These are phyloP conservation scores for Xerocomellus intermedius DNA, from an alignment of 768 basidiomycete species.

Conservation along the genomic window DNA sequence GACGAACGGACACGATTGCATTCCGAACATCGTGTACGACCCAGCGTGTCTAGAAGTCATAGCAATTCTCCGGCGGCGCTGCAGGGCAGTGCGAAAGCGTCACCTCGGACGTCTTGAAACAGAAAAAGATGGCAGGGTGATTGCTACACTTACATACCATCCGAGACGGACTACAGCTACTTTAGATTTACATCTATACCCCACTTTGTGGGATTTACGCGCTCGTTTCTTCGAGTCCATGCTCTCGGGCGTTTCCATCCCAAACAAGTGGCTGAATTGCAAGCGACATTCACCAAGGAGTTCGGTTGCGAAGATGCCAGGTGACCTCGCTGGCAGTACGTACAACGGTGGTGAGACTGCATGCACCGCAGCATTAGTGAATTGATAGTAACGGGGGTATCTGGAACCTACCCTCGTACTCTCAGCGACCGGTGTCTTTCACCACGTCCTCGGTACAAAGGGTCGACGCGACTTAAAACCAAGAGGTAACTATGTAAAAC, in stretches of 20 bases:
- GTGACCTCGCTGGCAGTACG: too few species aligned
- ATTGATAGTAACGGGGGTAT: background rate
- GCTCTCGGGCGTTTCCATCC: constrained; percentile 10
- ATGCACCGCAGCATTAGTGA: background rate
- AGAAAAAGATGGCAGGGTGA: background rate
- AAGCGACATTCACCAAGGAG: background rate
- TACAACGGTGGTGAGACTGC: background rate
- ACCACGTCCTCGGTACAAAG: background rate
- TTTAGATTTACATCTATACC: constrained; percentile 28
- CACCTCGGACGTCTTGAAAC: constrained; percentile 21
- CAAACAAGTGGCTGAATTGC: background rate
- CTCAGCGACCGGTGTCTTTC: background rate
- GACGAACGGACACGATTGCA: constrained; percentile 42
- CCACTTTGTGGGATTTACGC: constrained; percentile 12
- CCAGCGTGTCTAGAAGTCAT: constrained; percentile 49
- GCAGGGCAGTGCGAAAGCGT: constrained; percentile 27
- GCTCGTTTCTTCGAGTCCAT: background rate
- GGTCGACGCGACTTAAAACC: background rate
- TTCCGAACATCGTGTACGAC: constrained; percentile 26
- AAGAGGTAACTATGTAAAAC: background rate
- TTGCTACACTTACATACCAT: constrained; percentile 15
- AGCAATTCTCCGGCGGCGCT: constrained; percentile 48
- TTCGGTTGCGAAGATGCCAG: background rate
- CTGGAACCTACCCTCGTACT: background rate
- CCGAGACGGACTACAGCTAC: constrained; percentile 27